These are phyloP conservation scores for Yamadazyma triangularis DNA, from an alignment of 1,139 yeast genomes.

Conservation along the genomic window DNA sequence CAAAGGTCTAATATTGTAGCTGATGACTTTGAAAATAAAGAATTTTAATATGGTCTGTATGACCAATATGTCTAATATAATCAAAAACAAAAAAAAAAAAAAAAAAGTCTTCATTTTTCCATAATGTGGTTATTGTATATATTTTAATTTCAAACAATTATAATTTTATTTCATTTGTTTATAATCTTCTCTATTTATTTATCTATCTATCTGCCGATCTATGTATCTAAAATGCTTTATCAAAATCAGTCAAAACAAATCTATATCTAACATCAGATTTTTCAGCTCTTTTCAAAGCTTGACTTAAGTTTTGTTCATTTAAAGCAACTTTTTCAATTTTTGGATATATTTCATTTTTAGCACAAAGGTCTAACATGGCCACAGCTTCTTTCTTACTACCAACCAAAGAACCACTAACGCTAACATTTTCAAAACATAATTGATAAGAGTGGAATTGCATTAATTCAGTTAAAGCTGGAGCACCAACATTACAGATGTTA, in stretches of 20 bases:
- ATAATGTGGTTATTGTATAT: too few relatives aligned
- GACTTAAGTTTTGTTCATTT: conserved; percentile 22
- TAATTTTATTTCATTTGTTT: too few relatives aligned
- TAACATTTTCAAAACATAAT: conserved; percentile 24
- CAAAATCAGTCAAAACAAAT: conserved; percentile 44
- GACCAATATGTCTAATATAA: too few relatives aligned
- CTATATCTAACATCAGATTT: conserved; percentile 60
- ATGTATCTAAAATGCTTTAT: background rate
- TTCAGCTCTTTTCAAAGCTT: conserved; percentile 30
- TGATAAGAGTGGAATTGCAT: conserved; percentile 20
- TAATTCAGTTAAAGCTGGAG: conserved; percentile 32
- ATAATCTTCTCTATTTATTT: too few relatives aligned
- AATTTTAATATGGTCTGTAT: background rate
- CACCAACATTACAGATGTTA: conserved; percentile 47
- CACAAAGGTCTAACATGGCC: conserved; percentile 35
- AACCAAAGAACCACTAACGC: conserved; percentile 27
- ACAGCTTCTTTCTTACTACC: conserved; percentile 34
- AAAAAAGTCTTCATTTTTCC: too few relatives aligned
- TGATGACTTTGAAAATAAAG: conserved; percentile 7
- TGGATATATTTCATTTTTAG: conserved; percentile 32
- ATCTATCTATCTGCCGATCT: background rate
- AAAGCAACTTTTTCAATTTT: conserved; percentile 40
- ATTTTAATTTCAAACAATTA: too few relatives aligned
- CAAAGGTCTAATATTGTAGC: conserved; percentile 23
- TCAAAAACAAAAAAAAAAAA: too few relatives aligned